phyloP scores from a whole-genome alignment of 2,329 filamentous ascomycete species.

The Trichoderma asperellum region DNA sequence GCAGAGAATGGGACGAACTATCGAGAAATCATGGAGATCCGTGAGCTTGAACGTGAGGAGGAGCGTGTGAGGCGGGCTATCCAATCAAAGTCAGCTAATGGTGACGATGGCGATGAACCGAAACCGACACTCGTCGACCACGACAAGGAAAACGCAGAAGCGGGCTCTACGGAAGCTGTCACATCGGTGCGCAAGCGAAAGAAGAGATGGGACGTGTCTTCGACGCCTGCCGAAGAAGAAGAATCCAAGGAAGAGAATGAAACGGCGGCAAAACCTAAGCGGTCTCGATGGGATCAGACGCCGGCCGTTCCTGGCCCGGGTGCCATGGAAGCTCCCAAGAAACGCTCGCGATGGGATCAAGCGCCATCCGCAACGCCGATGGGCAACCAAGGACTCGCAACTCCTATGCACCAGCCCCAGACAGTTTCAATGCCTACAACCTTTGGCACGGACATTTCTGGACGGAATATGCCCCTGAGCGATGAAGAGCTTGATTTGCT shows the following conservation, averaged over 20 bases:
- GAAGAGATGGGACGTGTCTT: slow-evolving; percentile 87
- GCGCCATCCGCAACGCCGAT: slow-evolving; percentile 80
- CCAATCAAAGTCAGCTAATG: slow-evolving; percentile 68
- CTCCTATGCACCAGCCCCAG: slow-evolving; percentile 75
- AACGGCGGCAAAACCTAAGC: slow-evolving; percentile 66
- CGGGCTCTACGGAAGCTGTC: slow-evolving; percentile 67
- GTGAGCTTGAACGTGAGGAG: slow-evolving; percentile 92
- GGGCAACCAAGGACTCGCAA: slow-evolving; percentile 73
- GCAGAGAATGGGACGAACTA: slow-evolving; percentile 79
- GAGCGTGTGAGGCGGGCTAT: slow-evolving; percentile 82
- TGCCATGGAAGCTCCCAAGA: slow-evolving; percentile 66
- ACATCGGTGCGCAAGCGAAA: slow-evolving; percentile 77
- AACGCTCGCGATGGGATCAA: slow-evolving; percentile 90
- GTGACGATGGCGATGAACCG: slow-evolving; percentile 63
- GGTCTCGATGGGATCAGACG: slow-evolving; percentile 87
- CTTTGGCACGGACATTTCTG: slow-evolving; percentile 81
- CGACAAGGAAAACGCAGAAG: slow-evolving; percentile 74
- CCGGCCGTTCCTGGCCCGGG: slow-evolving; percentile 60
- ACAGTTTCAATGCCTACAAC: slow-evolving; percentile 55
- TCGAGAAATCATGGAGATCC: slow-evolving; percentile 85
- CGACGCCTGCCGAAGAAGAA: slow-evolving; percentile 61
- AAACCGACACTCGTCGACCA: slow-evolving; percentile 74
- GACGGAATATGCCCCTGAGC: slow-evolving; percentile 78
- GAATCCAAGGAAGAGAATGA: slow-evolving; percentile 53
- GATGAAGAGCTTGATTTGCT: slow-evolving; percentile 94